Conservation (phyloP, 768 basidiomycete genomes). For the Filobasidium floriforme region DNA sequence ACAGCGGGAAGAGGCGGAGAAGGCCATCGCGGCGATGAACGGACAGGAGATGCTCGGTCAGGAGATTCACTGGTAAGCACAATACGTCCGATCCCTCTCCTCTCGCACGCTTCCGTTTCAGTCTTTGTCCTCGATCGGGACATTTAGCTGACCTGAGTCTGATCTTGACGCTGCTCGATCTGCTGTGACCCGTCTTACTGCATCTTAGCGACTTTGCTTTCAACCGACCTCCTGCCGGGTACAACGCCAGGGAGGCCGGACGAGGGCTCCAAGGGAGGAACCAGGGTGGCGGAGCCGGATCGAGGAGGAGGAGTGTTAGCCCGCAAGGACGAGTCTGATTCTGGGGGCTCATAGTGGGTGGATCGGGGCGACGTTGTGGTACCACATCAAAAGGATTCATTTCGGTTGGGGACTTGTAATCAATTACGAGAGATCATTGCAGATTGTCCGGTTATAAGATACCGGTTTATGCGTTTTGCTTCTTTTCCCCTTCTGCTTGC, state of each 20-base stretch:
- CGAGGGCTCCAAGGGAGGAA: constrained; percentile 11
- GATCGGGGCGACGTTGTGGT: neutral
- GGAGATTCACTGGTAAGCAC: constrained; percentile 55
- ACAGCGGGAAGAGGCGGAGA: constrained; percentile 85
- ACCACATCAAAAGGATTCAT: neutral
- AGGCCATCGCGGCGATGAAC: constrained; percentile 82
- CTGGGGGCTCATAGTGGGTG: neutral
- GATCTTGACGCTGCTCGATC: no score
- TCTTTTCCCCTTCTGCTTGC: no score
- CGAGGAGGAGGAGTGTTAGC: constrained; percentile 22
- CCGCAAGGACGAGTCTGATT: constrained; percentile 21
- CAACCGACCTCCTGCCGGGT: constrained; percentile 58
- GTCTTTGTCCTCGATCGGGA: neutral
- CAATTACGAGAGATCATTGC: no score
- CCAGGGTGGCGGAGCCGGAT: constrained; percentile 16
- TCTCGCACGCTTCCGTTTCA: constrained; percentile 3
- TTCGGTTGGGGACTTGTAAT: no score
- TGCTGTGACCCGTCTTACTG: no score
- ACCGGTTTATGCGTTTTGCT: no score
- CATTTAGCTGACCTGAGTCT: neutral
- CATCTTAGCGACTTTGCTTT: constrained; percentile 71
- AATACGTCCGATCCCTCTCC: neutral
- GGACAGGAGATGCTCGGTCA: constrained; percentile 80
- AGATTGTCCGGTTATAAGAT: no score
- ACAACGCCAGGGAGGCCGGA: constrained; percentile 15